Percentiles rank a stretch among this genome's conserved stretches.
phyloP scores from a whole-genome alignment of 2,329 filamentous ascomycete genomes.

The Aspergillus flavus region DNA sequence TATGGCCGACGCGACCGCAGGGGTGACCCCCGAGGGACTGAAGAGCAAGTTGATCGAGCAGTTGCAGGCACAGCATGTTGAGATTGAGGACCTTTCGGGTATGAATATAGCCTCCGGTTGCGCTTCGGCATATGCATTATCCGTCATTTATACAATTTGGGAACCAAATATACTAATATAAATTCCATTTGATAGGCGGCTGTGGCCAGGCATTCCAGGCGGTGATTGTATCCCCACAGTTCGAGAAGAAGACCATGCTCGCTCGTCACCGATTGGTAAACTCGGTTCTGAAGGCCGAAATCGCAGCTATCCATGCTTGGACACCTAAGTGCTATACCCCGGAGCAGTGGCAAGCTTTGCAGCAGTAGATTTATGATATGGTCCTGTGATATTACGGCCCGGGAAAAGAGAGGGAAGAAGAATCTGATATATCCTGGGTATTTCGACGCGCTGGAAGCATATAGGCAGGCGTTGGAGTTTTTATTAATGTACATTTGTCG shows the following conservation, averaged over 20 bases:
- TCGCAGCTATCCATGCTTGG: conserved; percentile 91
- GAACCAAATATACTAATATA: neutral
- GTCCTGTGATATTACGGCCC: neutral
- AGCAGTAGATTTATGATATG: conserved; percentile 32
- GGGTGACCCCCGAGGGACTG: conserved; percentile 74
- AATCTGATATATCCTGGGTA: conserved; percentile 18
- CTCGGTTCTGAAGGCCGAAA: conserved; percentile 78
- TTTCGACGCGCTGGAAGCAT: conserved; percentile 16
- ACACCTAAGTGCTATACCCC: conserved; percentile 91
- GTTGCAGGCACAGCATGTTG: conserved; percentile 75
- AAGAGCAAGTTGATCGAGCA: conserved; percentile 68
- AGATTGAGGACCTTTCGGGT: conserved; percentile 93
- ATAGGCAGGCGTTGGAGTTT: conserved; percentile 22
- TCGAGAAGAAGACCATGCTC: conserved; percentile 72
- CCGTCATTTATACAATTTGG: neutral
- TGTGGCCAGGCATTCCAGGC: conserved; percentile 73
- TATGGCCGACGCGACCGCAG: conserved; percentile 52
- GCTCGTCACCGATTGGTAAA: conserved; percentile 88
- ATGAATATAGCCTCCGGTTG: conserved; percentile 24
- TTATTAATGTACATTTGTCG: conserved; percentile 18
- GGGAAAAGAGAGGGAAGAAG: neutral
- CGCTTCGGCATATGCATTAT: neutral
- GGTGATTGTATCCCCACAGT: conserved; percentile 70
- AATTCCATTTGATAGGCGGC: conserved; percentile 53
- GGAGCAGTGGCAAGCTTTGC: conserved; percentile 79